A percentile compares a stretch with the other conserved stretches of the same genome.
phyloP scores from a whole-genome alignment of 768 basidiomycete genomes.

The Neoboletus magnificus region DNA sequence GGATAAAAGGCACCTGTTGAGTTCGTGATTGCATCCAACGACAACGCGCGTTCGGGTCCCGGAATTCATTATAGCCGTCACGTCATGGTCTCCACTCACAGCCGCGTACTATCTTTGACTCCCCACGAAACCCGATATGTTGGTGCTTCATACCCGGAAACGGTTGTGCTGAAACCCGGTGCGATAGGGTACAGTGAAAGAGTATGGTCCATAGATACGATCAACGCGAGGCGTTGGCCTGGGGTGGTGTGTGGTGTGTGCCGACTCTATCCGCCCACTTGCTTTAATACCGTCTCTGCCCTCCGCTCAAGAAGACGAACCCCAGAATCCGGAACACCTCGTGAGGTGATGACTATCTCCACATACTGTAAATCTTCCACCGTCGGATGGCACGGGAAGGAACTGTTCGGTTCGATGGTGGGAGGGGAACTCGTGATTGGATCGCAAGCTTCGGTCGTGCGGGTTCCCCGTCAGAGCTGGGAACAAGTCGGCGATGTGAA shows the following conservation, averaged over 20 bases:
- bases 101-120: slow-evolving; percentile 1
- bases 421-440: background rate
- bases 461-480: slow-evolving; percentile 15
- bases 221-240: slow-evolving; percentile 5
- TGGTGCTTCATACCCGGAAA: slow-evolving; percentile 3
- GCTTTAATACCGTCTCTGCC: slow-evolving; percentile 13
- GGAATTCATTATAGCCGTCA: slow-evolving; percentile 17
- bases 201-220: background rate
- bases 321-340: slow-evolving; percentile 6
- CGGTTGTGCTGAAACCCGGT: background rate
- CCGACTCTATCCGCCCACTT: background rate
- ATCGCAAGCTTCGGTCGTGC: slow-evolving; percentile 22
- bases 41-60: slow-evolving; percentile 16
- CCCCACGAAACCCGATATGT: slow-evolving; percentile 1
- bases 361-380: background rate
- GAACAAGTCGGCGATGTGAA: slow-evolving; percentile 6
- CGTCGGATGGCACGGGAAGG: background rate
- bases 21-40: background rate
- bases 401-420: background rate
- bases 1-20: background rate
- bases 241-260: background rate
- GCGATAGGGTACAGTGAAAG: background rate
- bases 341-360: background rate
- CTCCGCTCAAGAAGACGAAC: background rate
- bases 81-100: slow-evolving; percentile 3